Conservation (phyloP, 805 yeast genomes). For the Sporopachydermia quercuum region DNA sequence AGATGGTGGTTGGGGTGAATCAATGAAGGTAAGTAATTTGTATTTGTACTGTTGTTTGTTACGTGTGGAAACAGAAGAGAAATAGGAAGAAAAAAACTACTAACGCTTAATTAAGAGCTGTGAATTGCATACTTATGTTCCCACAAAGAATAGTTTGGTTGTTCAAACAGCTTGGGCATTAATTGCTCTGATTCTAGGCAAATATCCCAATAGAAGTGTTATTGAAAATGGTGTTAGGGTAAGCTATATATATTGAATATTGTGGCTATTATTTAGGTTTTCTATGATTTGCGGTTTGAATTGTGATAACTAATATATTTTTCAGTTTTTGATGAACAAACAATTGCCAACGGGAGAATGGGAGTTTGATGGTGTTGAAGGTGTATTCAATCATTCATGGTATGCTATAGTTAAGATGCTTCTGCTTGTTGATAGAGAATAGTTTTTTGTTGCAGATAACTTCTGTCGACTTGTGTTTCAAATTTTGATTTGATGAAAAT, state of each 20-base stretch:
- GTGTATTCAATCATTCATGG: slow-evolving; percentile 84
- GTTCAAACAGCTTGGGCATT: slow-evolving; percentile 93
- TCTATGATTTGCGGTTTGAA: too few species aligned
- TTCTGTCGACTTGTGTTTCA: too few species aligned
- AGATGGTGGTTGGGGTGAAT: slow-evolving; percentile 98
- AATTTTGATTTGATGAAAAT: neutral
- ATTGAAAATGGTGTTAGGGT: slow-evolving; percentile 43
- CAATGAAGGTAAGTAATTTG: slow-evolving; percentile 53
- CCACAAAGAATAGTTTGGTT: slow-evolving; percentile 43
- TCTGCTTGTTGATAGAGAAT: too few species aligned
- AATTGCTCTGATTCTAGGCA: slow-evolving; percentile 66
- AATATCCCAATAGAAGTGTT: slow-evolving; percentile 55
- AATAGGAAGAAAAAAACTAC: neutral
- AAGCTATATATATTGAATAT: neutral
- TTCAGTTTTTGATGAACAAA: slow-evolving; percentile 39
- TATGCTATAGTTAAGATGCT: too few species aligned
- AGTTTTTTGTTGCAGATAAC: too few species aligned
- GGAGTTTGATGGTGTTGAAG: slow-evolving; percentile 75
- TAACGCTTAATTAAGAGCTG: slow-evolving; percentile 20
- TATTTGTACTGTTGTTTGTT: too few species aligned
- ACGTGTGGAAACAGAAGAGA: neutral
- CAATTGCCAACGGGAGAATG: slow-evolving; percentile 75
- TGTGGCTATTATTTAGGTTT: too few species aligned
- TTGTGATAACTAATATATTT: too few species aligned
- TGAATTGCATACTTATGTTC: slow-evolving; percentile 66